Percentiles rank a stretch among this genome's conserved stretches.
These are phyloP conservation scores for Candolleomyces efflorescens DNA, from an alignment of 768 basidiomycete species.

Conservation along the genomic window DNA sequence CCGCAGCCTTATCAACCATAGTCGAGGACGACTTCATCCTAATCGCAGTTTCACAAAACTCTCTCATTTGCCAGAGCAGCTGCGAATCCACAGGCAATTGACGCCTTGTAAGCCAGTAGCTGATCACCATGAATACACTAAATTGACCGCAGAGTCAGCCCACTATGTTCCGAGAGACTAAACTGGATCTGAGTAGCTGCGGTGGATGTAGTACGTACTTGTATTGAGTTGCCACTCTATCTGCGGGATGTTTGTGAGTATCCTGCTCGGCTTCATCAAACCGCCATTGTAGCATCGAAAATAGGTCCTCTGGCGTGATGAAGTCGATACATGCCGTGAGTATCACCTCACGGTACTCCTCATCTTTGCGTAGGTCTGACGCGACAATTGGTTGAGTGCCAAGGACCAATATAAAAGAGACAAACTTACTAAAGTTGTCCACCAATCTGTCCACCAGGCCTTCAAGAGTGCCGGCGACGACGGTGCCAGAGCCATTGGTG, in stretches of 20 bases:
- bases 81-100: constrained; percentile 25
- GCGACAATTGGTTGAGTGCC: neutral
- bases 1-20: constrained; percentile 29
- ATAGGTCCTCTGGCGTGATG: constrained; percentile 36
- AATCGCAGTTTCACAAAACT: constrained; percentile 28
- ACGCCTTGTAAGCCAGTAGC: constrained; percentile 30
- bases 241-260: constrained; percentile 17
- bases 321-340: constrained; percentile 40
- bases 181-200: neutral
- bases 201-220: constrained; percentile 24
- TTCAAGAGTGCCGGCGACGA: constrained; percentile 38
- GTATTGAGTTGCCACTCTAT: constrained; percentile 28
- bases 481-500: constrained; percentile 20
- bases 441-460: constrained; percentile 39
- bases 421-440: constrained; percentile 27
- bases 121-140: constrained; percentile 34
- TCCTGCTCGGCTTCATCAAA: constrained; percentile 31
- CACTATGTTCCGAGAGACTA: neutral
- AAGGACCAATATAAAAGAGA: neutral
- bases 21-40: constrained; percentile 22
- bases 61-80: constrained; percentile 31
- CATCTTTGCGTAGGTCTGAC: constrained; percentile 27
- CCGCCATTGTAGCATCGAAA: constrained; percentile 31
- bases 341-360: constrained; percentile 36
- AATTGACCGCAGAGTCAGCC: neutral